Conservation (phyloP, 1,284 basidiomycete genomes). For the Fomitopsis pinicola region DNA sequence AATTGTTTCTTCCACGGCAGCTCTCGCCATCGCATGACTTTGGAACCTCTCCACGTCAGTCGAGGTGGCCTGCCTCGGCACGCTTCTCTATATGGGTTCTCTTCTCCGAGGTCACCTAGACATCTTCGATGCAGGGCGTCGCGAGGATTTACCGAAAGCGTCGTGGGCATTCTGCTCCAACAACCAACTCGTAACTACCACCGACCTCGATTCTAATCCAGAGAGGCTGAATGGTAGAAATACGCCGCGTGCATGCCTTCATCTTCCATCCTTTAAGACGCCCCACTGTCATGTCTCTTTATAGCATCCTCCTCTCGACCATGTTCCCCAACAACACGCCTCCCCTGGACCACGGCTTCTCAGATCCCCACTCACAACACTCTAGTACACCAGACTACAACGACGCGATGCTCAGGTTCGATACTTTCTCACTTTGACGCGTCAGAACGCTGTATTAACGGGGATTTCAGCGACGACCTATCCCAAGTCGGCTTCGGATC, state of each 20-base stretch:
- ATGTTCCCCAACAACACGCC: not conserved
- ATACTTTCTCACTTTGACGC: not conserved
- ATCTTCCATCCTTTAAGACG: not conserved
- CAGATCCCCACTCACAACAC: not conserved
- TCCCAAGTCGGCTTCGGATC: not conserved
- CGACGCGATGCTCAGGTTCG: not conserved
- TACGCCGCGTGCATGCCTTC: not conserved
- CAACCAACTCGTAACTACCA: not conserved
- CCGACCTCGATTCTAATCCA: not conserved
- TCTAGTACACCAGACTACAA: not conserved
- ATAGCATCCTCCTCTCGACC: not conserved
- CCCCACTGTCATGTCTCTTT: not conserved
- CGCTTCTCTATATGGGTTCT: not conserved
- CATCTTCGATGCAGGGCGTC: not conserved
- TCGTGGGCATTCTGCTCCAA: not conserved
- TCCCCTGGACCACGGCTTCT: not conserved
- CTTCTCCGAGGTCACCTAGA: not conserved
- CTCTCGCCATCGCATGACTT: not conserved
- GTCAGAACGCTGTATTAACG: not conserved
- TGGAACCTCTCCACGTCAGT: not conserved
- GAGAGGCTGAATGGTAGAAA: slow-evolving; percentile 1
- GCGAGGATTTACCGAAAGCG: not conserved
- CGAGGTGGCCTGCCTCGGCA: not conserved
- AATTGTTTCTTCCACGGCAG: not conserved
- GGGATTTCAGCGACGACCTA: not conserved